Percentiles rank a stretch among this genome's conserved stretches.
Evolutionary conservation across 192 early-diverging fungal genomes (phyloP).

Genomic region (Rhizophagus sp.): DNA sequence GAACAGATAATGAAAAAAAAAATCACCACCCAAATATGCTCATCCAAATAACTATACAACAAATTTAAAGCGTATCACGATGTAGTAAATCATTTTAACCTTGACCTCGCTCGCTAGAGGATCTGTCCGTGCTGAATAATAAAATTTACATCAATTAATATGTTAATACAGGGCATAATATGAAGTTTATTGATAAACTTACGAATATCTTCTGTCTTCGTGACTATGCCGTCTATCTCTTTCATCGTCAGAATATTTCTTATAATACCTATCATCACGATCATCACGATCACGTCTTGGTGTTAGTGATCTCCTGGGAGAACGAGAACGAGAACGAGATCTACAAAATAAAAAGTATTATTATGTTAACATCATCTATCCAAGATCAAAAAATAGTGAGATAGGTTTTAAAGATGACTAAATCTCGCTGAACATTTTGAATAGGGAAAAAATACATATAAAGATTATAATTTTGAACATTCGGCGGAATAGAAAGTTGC

Average conservation of each 20-base stretch:
- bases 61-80: background rate
- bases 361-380: background rate
- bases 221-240: constrained; percentile 9
- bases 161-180: too few species aligned
- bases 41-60: background rate
- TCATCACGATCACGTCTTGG: constrained; percentile 6
- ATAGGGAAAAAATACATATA: constrained; percentile 18
- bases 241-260: constrained; percentile 16
- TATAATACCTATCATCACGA: constrained; percentile 19
- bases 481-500: constrained; percentile 19
- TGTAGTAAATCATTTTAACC: background rate
- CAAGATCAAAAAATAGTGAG: background rate
- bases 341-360: background rate
- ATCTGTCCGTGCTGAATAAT: constrained; percentile 4
- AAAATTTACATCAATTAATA: background rate
- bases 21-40: background rate
- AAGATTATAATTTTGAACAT: constrained; percentile 17
- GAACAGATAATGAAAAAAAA: background rate
- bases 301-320: constrained; percentile 7
- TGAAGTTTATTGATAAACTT: background rate
- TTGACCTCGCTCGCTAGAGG: constrained; percentile 20
- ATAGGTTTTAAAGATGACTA: background rate
- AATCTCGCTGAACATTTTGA: constrained; percentile 11
- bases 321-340: constrained; percentile 18
- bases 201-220: constrained; percentile 21